Base-by-base conservation (phyloP, 169 alveolate species). In the Cryptosporidium meleagridis region DNA sequence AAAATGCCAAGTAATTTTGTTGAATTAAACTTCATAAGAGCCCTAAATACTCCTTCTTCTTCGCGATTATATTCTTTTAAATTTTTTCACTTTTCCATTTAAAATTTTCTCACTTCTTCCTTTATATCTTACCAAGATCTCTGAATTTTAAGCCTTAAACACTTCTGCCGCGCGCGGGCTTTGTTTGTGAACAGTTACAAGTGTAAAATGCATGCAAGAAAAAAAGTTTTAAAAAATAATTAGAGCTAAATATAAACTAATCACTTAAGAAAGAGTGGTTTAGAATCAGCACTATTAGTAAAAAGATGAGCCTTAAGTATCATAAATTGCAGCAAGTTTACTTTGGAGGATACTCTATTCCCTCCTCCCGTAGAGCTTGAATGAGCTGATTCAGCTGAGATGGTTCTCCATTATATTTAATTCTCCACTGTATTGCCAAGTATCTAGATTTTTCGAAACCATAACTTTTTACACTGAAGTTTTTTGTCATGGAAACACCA, bases 361-460 rank as follows among this genome's bases (percentile, higher is more conserved):
- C 89, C 41, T 80, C 80, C 2, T 80, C 58, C 0, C 45, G 69
- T 12, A 80, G 89, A 62, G 89, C 73, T 33, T 62, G 80, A 10
- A 80, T 16, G 53, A 80, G 75, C 12, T 44, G 69, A 45, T 29
- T 31, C 31, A 80, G 58, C 67, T 80, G 80, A 9, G 89, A 65
- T 23, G 89, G 89, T n/a, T 80, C 75, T 67, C 89, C 89, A 31
- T 80, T 69, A 51, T 62, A 29, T 67, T 80, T 59, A 14, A 53
- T 80, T 39, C 89, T 80, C 75, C 89, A 80, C 23, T 80, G 65
- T 2, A 80, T 80, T 9, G 89, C 89, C 69, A 80, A 31, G 39
- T 80, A 62, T 48, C 89, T 80, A 5, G 89, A 80, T 35, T 80
- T 80, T n/a, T 80, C 89, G n/a, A 80, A 80, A 14, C 89, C 89